Percentiles rank a stretch among this genome's conserved stretches.
phyloP scores from a whole-genome alignment of 1,284 basidiomycete species.

The Testicularia cyperi region DNA sequence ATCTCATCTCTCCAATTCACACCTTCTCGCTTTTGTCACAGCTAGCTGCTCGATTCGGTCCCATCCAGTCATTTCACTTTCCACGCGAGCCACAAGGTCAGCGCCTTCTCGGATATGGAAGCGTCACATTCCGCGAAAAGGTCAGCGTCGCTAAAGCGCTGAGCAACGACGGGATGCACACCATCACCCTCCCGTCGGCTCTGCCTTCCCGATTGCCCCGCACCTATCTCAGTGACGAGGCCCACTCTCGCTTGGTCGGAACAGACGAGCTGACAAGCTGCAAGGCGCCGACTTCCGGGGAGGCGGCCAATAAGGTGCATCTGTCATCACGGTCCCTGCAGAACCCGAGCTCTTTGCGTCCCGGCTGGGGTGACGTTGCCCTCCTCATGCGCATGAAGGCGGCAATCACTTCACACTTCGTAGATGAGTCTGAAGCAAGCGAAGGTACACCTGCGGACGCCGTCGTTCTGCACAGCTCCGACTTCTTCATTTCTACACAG shows the following conservation, averaged over 20 bases:
- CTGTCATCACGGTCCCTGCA: conserved; percentile 15
- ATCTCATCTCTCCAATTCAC: conserved; percentile 31
- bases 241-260: conserved; percentile 18
- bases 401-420: conserved; percentile 9
- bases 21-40: conserved; percentile 27
- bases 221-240: conserved; percentile 23
- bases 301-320: conserved; percentile 7
- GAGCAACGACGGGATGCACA: conserved; percentile 14
- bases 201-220: conserved; percentile 25
- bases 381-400: conserved; percentile 17
- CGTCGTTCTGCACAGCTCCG: conserved; percentile 10
- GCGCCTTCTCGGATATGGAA: conserved; percentile 24
- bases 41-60: conserved; percentile 25
- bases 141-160: conserved; percentile 26
- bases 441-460: conserved; percentile 20
- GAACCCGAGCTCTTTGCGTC: conserved; percentile 23
- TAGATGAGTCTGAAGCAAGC: conserved; percentile 17
- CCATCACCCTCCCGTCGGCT: conserved; percentile 19
- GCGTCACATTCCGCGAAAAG: conserved; percentile 25
- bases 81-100: conserved; percentile 22
- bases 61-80: conserved; percentile 33
- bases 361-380: conserved; percentile 37
- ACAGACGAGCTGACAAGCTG: conserved; percentile 13
- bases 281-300: conserved; percentile 3
- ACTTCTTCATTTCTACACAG: conserved; percentile 21